phyloP scores from a whole-genome alignment of 257 asterid species.

The Nicotiana undulata region DNA sequence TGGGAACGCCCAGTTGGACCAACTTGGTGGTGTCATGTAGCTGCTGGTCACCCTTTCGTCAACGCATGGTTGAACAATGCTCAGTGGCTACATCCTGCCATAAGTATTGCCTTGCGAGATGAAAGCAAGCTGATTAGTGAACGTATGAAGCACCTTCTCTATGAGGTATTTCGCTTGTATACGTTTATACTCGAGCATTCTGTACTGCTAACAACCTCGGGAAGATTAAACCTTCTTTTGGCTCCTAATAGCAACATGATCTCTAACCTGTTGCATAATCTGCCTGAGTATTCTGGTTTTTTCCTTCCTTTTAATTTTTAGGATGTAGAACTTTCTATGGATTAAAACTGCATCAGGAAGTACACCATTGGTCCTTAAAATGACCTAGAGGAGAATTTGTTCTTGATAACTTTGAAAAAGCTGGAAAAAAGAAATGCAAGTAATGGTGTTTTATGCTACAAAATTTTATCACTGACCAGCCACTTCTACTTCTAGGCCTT shows the following conservation, averaged over 20 bases:
- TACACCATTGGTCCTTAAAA: neutral
- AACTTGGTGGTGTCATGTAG: slow-evolving; percentile 95
- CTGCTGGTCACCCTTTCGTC: slow-evolving; percentile 68
- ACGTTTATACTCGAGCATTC: neutral
- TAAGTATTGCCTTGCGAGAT: slow-evolving; percentile 76
- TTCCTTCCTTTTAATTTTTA: neutral
- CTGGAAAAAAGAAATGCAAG: neutral
- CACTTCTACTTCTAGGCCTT: neutral
- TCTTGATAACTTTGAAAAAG: neutral
- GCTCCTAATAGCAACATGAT: neutral
- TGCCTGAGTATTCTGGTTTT: neutral
- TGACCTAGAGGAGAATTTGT: neutral
- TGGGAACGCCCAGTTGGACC: slow-evolving; percentile 96
- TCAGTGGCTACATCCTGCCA: slow-evolving; percentile 93
- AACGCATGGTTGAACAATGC: slow-evolving; percentile 78
- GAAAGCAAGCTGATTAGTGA: slow-evolving; percentile 91
- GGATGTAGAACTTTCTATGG: neutral
- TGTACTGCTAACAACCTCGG: neutral
- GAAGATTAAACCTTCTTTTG: neutral
- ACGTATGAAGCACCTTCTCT: slow-evolving; percentile 82
- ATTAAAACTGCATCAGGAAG: neutral
- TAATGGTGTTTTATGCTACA: neutral
- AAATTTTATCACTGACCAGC: neutral
- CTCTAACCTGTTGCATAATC: neutral
- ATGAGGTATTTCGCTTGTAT: slow-evolving; percentile 52